These are phyloP conservation scores for Rhinocladiella similis DNA, from an alignment of 2,329 filamentous ascomycete genomes.

Conservation along the genomic window DNA sequence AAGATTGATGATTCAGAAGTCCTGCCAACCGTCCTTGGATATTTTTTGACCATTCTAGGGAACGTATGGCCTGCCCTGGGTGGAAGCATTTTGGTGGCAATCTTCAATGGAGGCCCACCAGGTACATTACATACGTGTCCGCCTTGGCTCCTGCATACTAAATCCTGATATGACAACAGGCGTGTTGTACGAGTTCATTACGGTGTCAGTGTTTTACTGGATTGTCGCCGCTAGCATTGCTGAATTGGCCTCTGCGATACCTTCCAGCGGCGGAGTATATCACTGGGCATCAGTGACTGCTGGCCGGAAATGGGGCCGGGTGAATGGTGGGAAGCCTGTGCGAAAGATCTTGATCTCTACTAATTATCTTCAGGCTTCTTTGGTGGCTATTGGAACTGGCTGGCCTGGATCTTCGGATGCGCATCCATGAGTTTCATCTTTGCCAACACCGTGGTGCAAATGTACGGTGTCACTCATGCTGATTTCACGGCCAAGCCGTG, in stretches of 20 bases:
- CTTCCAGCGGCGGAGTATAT: constrained; percentile 61
- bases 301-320: constrained; percentile 54
- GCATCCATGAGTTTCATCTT: constrained; percentile 61
- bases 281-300: constrained; percentile 63
- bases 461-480: constrained; percentile 57
- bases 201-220: constrained; percentile 57
- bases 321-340: constrained; percentile 17
- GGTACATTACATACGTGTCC: constrained; percentile 3
- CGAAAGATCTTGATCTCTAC: neutral
- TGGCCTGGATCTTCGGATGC: constrained; percentile 62
- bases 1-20: constrained; percentile 38
- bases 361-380: constrained; percentile 43
- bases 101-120: constrained; percentile 26
- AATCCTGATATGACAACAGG: constrained; percentile 38
- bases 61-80: constrained; percentile 51
- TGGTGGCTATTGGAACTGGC: constrained; percentile 46
- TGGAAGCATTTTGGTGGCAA: constrained; percentile 26
- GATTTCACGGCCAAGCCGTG: constrained; percentile 54
- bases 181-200: constrained; percentile 63
- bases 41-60: neutral
- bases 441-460: constrained; percentile 58
- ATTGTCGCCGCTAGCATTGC: constrained; percentile 60
- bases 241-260: constrained; percentile 62
- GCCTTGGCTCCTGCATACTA: neutral
- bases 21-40: neutral